A percentile compares a stretch with the other conserved stretches of the same genome.
phyloP scores from a whole-genome alignment of 495 filamentous ascomycete species.

The Neurospora terricola region DNA sequence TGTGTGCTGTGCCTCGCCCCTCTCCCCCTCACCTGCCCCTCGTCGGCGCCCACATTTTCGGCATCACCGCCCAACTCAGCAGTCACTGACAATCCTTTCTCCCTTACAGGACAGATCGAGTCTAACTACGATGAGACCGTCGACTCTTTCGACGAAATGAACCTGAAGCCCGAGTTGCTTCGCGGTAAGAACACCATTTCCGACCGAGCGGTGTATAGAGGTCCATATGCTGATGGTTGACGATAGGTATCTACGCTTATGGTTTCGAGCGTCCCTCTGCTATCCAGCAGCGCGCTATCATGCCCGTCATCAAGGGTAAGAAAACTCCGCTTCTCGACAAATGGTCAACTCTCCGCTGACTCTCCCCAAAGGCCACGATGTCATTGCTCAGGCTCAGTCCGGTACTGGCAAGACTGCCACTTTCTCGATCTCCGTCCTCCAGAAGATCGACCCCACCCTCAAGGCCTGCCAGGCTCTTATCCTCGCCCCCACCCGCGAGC shows the following conservation, averaged over 20 bases:
- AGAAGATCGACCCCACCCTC: conserved; percentile 78
- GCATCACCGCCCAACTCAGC: background rate
- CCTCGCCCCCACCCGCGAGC: conserved; percentile 94
- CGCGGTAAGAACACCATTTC: conserved; percentile 56
- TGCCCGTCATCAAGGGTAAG: conserved; percentile 99
- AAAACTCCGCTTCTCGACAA: conserved; percentile 10
- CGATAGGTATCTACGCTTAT: conserved; percentile 90
- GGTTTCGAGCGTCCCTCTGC: conserved; percentile 99
- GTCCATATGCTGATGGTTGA: conserved; percentile 8
- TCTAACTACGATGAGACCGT: conserved; percentile 99
- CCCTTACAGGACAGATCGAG: conserved; percentile 80
- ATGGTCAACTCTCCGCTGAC: conserved; percentile 17
- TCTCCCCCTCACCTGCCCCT: background rate
- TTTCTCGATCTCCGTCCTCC: conserved; percentile 94
- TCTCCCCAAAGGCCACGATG: conserved; percentile 67
- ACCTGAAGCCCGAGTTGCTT: conserved; percentile 89
- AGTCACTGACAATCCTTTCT: conserved; percentile 9
- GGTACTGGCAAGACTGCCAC: conserved; percentile 99
- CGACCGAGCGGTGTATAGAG: conserved; percentile 2
- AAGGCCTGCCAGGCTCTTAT: conserved; percentile 91
- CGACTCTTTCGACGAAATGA: conserved; percentile 98
- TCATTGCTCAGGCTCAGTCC: conserved; percentile 97
- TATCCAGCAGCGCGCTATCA: conserved; percentile 98
- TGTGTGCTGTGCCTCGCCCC: background rate
- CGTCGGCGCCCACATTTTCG: background rate